Evolutionary conservation across 2,329 filamentous ascomycete genomes (phyloP).

Genomic region (Drechmeria coniospora): DNA sequence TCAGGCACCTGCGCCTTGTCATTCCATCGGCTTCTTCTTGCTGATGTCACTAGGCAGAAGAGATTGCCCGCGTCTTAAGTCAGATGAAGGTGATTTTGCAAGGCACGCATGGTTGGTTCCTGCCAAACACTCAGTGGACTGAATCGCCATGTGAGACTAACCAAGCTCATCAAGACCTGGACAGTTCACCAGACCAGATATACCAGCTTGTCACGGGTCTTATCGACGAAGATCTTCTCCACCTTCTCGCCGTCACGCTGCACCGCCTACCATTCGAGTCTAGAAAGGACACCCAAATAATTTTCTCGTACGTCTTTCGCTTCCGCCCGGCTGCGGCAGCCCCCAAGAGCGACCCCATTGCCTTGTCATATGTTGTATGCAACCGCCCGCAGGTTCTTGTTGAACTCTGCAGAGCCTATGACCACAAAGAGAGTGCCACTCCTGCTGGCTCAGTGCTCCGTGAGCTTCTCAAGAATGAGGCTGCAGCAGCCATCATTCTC

Average conservation of each 20-base stretch:
- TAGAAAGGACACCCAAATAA: conserved; percentile 86
- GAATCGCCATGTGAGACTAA: neutral
- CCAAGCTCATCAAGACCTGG: conserved; percentile 45
- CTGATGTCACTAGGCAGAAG: conserved; percentile 50
- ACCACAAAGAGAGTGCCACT: conserved; percentile 79
- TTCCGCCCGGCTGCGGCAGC: conserved; percentile 61
- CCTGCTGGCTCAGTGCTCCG: conserved; percentile 79
- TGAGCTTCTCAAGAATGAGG: conserved; percentile 79
- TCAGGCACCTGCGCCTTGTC: neutral
- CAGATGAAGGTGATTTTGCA: conserved; percentile 92
- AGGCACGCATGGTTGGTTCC: conserved; percentile 64
- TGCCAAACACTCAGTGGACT: neutral
- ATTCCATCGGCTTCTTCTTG: conserved; percentile 2
- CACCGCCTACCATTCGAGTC: conserved; percentile 86
- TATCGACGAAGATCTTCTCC: conserved; percentile 79
- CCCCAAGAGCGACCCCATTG: conserved; percentile 59
- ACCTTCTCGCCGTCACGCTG: conserved; percentile 67
- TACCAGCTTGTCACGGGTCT: conserved; percentile 72
- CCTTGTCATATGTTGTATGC: conserved; percentile 77
- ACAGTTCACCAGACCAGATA: conserved; percentile 76
- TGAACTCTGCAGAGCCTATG: conserved; percentile 78
- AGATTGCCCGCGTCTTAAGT: conserved; percentile 67
- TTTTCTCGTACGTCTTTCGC: conserved; percentile 88
- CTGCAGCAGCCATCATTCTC: conserved; percentile 76
- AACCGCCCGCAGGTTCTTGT: conserved; percentile 76